Percentiles rank a stretch among this genome's conserved stretches.
Conservation (phyloP, 805 yeast species). For the Yarrowia divulgata region DNA sequence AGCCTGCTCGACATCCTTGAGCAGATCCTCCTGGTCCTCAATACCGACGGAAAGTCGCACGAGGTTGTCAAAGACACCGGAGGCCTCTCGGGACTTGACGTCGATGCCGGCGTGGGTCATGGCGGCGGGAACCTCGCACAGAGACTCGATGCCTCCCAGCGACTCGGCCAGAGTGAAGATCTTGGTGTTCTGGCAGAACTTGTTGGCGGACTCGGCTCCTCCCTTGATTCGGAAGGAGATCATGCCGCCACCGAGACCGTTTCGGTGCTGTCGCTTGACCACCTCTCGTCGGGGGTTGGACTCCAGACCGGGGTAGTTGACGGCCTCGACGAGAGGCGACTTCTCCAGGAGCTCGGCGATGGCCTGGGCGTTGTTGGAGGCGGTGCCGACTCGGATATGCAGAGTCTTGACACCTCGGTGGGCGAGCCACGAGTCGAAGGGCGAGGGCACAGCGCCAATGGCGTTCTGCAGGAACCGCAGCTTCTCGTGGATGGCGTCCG, state of each 20-base stretch:
- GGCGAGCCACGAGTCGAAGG: constrained; percentile 91
- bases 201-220: constrained; percentile 76
- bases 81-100: constrained; percentile 73
- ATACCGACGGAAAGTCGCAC: constrained; percentile 86
- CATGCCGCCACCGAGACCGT: constrained; percentile 91
- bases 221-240: constrained; percentile 86
- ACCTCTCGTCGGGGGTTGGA: constrained; percentile 68
- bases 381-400: constrained; percentile 78
- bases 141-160: constrained; percentile 86
- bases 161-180: constrained; percentile 88
- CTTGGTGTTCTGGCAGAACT: constrained; percentile 75
- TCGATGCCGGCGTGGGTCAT: constrained; percentile 96
- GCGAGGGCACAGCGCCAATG: constrained; percentile 86
- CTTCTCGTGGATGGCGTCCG: constrained; percentile 63
- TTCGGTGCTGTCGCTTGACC: constrained; percentile 78
- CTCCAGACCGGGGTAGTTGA: constrained; percentile 84
- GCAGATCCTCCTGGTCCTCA: constrained; percentile 79
- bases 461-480: constrained; percentile 85
- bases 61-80: constrained; percentile 83
- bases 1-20: constrained; percentile 75
- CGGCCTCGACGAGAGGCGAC: constrained; percentile 62
- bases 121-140: constrained; percentile 85
- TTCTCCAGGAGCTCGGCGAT: constrained; percentile 69
- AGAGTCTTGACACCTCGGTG: constrained; percentile 90
- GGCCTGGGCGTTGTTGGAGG: constrained; percentile 67